These are phyloP conservation scores for Phytophthora nicotianae DNA, from an alignment of 352 stramenopile genomes.

Conservation along the genomic window DNA sequence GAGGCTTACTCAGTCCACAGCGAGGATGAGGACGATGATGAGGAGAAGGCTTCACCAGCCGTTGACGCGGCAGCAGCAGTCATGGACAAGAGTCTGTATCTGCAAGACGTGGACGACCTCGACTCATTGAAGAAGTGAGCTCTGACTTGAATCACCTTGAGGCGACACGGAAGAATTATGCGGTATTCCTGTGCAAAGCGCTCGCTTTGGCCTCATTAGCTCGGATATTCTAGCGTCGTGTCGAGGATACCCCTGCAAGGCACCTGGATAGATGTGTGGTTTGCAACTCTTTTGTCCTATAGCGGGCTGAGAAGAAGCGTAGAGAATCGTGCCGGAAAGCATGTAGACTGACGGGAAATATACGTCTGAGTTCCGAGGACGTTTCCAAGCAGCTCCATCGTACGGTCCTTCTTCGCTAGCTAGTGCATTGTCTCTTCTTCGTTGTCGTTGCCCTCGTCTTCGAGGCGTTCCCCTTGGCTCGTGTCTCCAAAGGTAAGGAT, in stretches of 20 bases:
- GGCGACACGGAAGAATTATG: slow-evolving; percentile 12
- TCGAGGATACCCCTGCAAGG: slow-evolving; percentile 12
- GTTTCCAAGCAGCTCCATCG: slow-evolving; percentile 4
- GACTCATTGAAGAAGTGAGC: slow-evolving; percentile 80
- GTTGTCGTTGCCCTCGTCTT: slow-evolving; percentile 18
- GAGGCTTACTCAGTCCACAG: slow-evolving; percentile 82
- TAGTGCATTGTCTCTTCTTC: slow-evolving; percentile 31
- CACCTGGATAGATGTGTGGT: slow-evolving; percentile 4
- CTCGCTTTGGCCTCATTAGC: slow-evolving; percentile 19
- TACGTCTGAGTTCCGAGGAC: slow-evolving; percentile 31
- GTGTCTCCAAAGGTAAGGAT: slow-evolving; percentile 57
- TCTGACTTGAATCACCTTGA: slow-evolving; percentile 6
- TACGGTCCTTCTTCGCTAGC: slow-evolving; percentile 4
- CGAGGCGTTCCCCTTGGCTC: slow-evolving; percentile 17
- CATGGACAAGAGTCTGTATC: slow-evolving; percentile 87
- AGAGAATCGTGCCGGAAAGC: slow-evolving; percentile 28
- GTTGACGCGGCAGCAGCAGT: slow-evolving; percentile 65
- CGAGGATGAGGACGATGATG: slow-evolving; percentile 50
- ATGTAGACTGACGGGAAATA: slow-evolving; percentile 33
- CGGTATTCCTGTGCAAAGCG: slow-evolving; percentile 17
- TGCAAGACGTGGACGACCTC: slow-evolving; percentile 79
- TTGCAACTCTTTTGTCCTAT: slow-evolving; percentile 27
- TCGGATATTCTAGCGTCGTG: slow-evolving; percentile 20
- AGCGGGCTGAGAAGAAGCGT: slow-evolving; percentile 26
- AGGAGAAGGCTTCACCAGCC: slow-evolving; percentile 42